Base-by-base conservation (phyloP, 805 yeast species). In the Candida xyloterini region DNA sequence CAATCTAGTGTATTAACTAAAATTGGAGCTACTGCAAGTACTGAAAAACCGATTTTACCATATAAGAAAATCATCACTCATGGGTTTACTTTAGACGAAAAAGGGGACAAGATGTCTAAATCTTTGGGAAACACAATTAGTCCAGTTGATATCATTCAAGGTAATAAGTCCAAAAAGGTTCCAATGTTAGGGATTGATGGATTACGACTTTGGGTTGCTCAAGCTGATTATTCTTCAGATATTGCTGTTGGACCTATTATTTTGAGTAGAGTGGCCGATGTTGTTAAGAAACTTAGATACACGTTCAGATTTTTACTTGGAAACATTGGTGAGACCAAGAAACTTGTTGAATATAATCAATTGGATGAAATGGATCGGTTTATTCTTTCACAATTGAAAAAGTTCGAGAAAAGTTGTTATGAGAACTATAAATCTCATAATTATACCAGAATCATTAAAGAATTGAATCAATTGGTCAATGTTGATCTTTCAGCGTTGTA, bases 81-180 rank as follows among this genome's bases (percentile, higher is more conserved):
- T 61, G 99, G 99, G 0, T 93, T 93, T 57, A 83, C 86, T 0
- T 65, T 93, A 44, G 99, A 93, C 64, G 87, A 79, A 48, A 76
- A 81, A 46, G 91, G 93, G 13, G 73, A 74, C 41, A 93, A 93
- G 55, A 91, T 91, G 98, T 90, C 97, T 3, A 93, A 93, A 57
- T 87, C 96, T 0, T 63, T 84, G 27, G 96, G 97, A 0, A 93
- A 93, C 51, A 80, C 80, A 0, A 74, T 90, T 15, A 59, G 74
- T 1, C 98, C 98, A 0, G 53, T 53, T 3, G 78, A 78, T 25
- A 75, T 88, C 7, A 76, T 91, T 25, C 64, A 74, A 26, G 95
- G 95, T 2, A 68, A 69, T 42, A 62, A 63, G 38, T 66, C 73
- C 5, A 60, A 63, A 7, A 65, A 67, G 24, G 51, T 76, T 11